phyloP scores from a whole-genome alignment of 2,329 filamentous ascomycete species.

The Tolypocladium endophyticum region DNA sequence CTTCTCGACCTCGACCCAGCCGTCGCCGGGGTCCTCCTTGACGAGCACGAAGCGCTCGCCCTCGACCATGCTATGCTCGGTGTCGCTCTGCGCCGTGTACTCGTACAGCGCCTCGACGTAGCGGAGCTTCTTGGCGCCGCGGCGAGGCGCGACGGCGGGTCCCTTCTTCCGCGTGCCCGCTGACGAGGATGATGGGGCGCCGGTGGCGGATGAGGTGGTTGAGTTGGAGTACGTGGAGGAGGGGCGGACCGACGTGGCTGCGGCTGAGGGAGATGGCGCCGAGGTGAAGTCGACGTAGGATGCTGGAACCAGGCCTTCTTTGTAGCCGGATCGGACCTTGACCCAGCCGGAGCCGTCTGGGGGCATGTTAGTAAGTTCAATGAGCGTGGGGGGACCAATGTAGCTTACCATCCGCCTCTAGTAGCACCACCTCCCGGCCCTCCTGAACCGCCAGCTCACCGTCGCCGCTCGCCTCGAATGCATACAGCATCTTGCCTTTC shows the following conservation, averaged over 20 bases:
- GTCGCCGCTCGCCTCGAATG: conserved; percentile 68
- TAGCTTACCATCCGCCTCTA: conserved; percentile 77
- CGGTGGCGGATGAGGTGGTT: conserved; percentile 22
- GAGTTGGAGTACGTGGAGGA: conserved; percentile 72
- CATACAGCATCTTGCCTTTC: conserved; percentile 80
- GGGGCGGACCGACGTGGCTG: conserved; percentile 40
- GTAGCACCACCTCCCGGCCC: conserved; percentile 63
- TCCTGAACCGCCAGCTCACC: conserved; percentile 76
- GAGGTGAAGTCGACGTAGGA: conserved; percentile 62
- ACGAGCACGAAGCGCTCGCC: conserved; percentile 88
- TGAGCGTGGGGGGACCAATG: not conserved
- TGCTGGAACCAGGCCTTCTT: conserved; percentile 79
- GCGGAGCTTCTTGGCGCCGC: conserved; percentile 85
- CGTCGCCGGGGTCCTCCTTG: conserved; percentile 79
- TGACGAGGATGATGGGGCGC: conserved; percentile 12
- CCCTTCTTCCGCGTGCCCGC: conserved; percentile 67
- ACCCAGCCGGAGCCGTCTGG: conserved; percentile 87
- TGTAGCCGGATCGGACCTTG: conserved; percentile 63
- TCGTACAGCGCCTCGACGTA: conserved; percentile 92
- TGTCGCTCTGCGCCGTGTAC: conserved; percentile 75
- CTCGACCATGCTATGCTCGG: conserved; percentile 82
- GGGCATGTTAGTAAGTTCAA: not conserved
- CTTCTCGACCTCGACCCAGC: conserved; percentile 95
- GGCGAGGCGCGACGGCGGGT: conserved; percentile 78
- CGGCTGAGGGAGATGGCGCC: conserved; percentile 31